Conservation (phyloP, 176 grass and related monocot genomes). For the Musa itinerans region DNA sequence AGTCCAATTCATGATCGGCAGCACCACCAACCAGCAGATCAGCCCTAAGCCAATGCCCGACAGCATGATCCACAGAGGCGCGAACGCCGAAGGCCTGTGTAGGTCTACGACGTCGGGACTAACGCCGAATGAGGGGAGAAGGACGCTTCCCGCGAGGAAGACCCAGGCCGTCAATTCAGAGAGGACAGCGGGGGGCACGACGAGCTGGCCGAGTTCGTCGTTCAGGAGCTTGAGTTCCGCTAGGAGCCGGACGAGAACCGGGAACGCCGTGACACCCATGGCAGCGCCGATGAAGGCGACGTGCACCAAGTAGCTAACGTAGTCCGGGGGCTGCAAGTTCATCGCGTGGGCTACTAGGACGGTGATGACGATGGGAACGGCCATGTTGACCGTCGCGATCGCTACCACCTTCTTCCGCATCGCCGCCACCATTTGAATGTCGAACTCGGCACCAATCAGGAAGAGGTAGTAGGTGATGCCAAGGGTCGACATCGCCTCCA, state of each 20-base stretch:
- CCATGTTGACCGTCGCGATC: neutral
- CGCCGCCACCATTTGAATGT: neutral
- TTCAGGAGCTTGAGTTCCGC: constrained; percentile 6
- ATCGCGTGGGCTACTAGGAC: neutral
- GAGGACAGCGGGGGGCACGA: neutral
- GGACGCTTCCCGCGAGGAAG: neutral
- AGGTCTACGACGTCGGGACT: neutral
- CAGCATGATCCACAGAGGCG: neutral
- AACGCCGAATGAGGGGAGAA: neutral
- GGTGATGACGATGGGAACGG: neutral
- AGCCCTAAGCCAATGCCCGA: neutral
- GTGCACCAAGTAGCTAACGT: neutral
- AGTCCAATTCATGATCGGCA: constrained; percentile 17
- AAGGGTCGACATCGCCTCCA: neutral
- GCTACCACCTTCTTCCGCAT: neutral
- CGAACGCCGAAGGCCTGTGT: neutral
- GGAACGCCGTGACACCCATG: neutral
- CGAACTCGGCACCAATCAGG: constrained; percentile 2
- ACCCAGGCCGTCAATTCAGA: neutral
- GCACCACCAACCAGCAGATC: constrained; percentile 7
- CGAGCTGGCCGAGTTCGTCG: neutral
- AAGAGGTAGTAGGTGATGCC: neutral
- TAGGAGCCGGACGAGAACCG: neutral
- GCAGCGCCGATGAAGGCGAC: neutral
- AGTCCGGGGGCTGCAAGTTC: neutral